Evolutionary conservation across 2,329 filamentous ascomycete genomes (phyloP).

Genomic region (Botrytis byssoidea): DNA sequence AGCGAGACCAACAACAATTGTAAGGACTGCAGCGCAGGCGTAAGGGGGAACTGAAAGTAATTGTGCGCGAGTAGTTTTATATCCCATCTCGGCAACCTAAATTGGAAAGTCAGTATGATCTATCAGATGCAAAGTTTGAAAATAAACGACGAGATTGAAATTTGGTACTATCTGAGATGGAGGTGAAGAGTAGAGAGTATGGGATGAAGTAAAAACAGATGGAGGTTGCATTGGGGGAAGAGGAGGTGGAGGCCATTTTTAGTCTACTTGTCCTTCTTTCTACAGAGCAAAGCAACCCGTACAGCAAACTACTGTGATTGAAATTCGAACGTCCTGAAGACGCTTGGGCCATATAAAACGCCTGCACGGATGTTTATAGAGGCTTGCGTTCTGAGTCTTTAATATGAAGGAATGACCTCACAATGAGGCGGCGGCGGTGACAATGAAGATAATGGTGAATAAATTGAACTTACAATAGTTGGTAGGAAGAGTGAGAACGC

Average conservation of each 20-base stretch:
- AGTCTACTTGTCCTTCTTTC: not conserved
- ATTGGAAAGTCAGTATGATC: not conserved
- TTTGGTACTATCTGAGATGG: not conserved
- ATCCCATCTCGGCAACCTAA: conserved; percentile 51
- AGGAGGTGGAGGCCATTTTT: not conserved
- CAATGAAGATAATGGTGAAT: not conserved
- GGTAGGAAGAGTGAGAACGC: conserved; percentile 77
- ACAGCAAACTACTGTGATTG: not conserved
- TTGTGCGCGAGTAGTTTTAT: conserved; percentile 63
- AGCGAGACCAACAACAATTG: conserved; percentile 67
- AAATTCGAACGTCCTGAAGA: rapidly evolving
- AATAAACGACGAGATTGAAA: rapidly evolving
- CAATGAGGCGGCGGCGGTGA: not conserved
- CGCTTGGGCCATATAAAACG: not conserved
- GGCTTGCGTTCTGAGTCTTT: not conserved
- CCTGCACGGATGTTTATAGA: not conserved
- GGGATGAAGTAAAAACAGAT: not conserved
- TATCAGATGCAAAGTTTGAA: not conserved
- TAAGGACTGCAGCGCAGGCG: conserved; percentile 66
- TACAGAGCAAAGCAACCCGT: not conserved
- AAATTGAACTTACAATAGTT: conserved; percentile 54
- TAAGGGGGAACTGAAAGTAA: conserved; percentile 76
- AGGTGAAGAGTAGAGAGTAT: not conserved
- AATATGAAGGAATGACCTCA: not conserved
- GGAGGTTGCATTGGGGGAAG: not conserved